These are phyloP conservation scores for Sclerotinia sclerotiorum DNA, from an alignment of 2,329 filamentous ascomycete genomes.

Conservation along the genomic window DNA sequence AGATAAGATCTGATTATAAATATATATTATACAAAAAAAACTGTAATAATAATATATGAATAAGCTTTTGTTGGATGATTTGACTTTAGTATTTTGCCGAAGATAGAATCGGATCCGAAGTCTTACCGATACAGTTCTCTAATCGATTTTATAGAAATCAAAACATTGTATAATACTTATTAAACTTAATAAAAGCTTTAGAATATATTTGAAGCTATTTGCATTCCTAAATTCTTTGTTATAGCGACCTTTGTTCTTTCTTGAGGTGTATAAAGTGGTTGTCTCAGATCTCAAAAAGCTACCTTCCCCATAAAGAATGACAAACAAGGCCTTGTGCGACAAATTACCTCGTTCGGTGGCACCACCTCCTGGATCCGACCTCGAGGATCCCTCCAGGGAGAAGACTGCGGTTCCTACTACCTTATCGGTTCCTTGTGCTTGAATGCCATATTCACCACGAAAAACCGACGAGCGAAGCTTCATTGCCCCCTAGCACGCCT, in stretches of 20 bases:
- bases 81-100: too few species aligned
- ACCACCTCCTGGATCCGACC: neutral
- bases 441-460: neutral
- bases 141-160: neutral
- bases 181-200: neutral
- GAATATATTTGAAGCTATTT: neutral
- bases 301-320: neutral
- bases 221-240: neutral
- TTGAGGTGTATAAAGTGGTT: neutral
- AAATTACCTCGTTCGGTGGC: neutral
- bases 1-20: too few species aligned
- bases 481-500: neutral
- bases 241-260: neutral
- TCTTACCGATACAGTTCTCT: too few species aligned
- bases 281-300: neutral
- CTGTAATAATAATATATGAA: too few species aligned
- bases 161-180: neutral
- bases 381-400: neutral
- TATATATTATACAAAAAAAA: too few species aligned
- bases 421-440: neutral
- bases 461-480: neutral
- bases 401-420: neutral
- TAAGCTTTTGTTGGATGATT: too few species aligned
- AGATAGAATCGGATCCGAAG: too few species aligned
- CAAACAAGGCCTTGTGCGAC: neutral